Evolutionary conservation across 2,329 filamentous ascomycete genomes (phyloP).

Genomic region (Pestalotiopsis fici): DNA sequence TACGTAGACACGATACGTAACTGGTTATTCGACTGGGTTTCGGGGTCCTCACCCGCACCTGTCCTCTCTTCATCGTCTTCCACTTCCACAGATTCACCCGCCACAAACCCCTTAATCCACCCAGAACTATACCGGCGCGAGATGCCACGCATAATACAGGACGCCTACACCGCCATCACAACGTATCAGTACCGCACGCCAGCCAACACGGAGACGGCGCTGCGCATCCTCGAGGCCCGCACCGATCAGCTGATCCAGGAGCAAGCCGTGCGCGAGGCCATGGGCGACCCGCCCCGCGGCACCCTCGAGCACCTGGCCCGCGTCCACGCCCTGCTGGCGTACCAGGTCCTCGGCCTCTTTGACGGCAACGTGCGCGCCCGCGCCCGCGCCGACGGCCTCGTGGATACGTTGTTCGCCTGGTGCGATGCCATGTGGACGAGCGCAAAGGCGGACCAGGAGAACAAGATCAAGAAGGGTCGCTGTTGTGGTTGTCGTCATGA

Average conservation of each 20-base stretch:
- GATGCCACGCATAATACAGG: constrained; percentile 26
- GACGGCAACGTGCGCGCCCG: constrained; percentile 35
- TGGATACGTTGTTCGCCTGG: constrained; percentile 28
- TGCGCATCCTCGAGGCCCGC: constrained; percentile 24
- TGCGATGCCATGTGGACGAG: constrained; percentile 20
- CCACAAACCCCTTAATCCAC: constrained; percentile 23
- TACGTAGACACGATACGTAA: constrained; percentile 23
- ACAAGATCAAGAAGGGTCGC: no score
- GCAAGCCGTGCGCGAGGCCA: constrained; percentile 17
- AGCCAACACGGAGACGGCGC: constrained; percentile 13
- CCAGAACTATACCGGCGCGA: constrained; percentile 19
- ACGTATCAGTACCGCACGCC: constrained; percentile 20
- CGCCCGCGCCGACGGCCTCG: constrained; percentile 28
- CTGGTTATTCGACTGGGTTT: constrained; percentile 26
- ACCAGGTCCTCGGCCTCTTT: constrained; percentile 34
- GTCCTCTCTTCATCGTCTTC: background rate
- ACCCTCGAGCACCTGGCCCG: constrained; percentile 21
- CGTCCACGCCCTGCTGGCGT: constrained; percentile 27
- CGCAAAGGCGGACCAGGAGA: constrained; percentile 9
- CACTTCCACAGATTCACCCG: background rate
- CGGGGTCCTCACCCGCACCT: constrained; percentile 6
- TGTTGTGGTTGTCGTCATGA: no score
- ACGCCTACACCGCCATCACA: constrained; percentile 23
- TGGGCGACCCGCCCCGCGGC: no score
- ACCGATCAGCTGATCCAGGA: constrained; percentile 23